Percentiles rank a stretch among this genome's conserved stretches.
These are phyloP conservation scores for Hymenoscyphus linearis DNA, from an alignment of 2,329 filamentous ascomycete species.

Conservation along the genomic window DNA sequence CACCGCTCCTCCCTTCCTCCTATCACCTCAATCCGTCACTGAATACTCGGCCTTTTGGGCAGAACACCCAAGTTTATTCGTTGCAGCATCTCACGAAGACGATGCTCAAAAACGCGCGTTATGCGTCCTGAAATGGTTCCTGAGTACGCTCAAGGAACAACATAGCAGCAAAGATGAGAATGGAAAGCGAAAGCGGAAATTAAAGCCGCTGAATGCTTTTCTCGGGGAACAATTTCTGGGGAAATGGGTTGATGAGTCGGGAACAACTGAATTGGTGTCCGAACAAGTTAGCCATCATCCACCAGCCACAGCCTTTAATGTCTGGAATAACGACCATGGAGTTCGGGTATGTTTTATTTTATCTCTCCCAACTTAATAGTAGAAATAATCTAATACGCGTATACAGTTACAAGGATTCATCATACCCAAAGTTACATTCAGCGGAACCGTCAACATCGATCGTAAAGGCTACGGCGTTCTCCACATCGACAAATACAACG, in stretches of 20 bases:
- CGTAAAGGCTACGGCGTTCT: slow-evolving; percentile 86
- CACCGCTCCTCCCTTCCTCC: slow-evolving; percentile 79
- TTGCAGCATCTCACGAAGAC: slow-evolving; percentile 72
- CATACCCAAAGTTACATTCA: slow-evolving; percentile 90
- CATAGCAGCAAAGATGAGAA: slow-evolving; percentile 56
- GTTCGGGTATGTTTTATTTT: slow-evolving; percentile 39
- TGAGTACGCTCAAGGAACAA: slow-evolving; percentile 87
- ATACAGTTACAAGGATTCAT: slow-evolving; percentile 72
- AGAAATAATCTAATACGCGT: slow-evolving; percentile 6
- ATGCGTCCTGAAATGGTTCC: slow-evolving; percentile 89
- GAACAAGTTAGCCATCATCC: slow-evolving; percentile 96
- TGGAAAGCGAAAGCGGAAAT: slow-evolving; percentile 71
- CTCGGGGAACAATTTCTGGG: slow-evolving; percentile 90
- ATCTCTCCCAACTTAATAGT: neutral
- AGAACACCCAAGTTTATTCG: slow-evolving; percentile 70
- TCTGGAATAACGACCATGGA: slow-evolving; percentile 79
- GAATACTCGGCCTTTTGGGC: slow-evolving; percentile 82
- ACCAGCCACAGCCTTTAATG: slow-evolving; percentile 87
- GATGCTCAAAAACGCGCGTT: slow-evolving; percentile 79
- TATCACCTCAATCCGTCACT: slow-evolving; percentile 70
- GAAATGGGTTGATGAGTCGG: slow-evolving; percentile 76
- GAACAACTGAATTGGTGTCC: slow-evolving; percentile 78
- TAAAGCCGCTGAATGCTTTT: slow-evolving; percentile 96
- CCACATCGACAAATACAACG: slow-evolving; percentile 55
- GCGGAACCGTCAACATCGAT: slow-evolving; percentile 88